Conservation (phyloP, 140 eudicot species). For the Erigeron philadelphicus region DNA sequence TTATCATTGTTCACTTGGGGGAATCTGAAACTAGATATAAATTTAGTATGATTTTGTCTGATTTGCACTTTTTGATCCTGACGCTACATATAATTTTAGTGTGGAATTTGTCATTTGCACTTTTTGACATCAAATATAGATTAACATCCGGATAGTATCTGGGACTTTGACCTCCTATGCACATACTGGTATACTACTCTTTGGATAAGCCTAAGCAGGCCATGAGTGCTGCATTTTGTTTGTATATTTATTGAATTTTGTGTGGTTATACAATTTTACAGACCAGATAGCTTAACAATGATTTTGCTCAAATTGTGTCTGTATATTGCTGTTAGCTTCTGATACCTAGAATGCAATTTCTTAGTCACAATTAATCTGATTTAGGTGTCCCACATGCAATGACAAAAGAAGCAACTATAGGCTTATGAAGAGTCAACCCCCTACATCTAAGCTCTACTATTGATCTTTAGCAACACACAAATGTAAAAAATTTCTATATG, state of each 20-base stretch:
- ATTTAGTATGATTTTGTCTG: slow-evolving; percentile 10
- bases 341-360: not conserved
- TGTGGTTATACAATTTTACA: not conserved
- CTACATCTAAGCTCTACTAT: not conserved
- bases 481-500: not conserved
- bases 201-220: slow-evolving; percentile 9
- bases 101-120: slow-evolving; percentile 2
- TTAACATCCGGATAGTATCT: slow-evolving; percentile 2
- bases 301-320: not conserved
- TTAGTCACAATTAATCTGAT: not conserved
- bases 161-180: slow-evolving; percentile 10
- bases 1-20: not conserved
- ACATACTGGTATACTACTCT: not conserved
- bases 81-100: not conserved
- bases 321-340: not conserved
- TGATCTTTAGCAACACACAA: slow-evolving; percentile 3
- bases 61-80: not conserved
- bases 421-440: not conserved
- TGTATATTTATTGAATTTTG: not conserved
- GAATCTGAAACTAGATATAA: too few relatives aligned
- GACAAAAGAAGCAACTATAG: not conserved
- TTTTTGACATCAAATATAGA: slow-evolving; percentile 8
- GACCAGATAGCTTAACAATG: slow-evolving; percentile 1
- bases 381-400: slow-evolving; percentile 3
- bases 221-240: not conserved